Conservation (phyloP, 208 protist genomes). For the Leishmania arabica region DNA sequence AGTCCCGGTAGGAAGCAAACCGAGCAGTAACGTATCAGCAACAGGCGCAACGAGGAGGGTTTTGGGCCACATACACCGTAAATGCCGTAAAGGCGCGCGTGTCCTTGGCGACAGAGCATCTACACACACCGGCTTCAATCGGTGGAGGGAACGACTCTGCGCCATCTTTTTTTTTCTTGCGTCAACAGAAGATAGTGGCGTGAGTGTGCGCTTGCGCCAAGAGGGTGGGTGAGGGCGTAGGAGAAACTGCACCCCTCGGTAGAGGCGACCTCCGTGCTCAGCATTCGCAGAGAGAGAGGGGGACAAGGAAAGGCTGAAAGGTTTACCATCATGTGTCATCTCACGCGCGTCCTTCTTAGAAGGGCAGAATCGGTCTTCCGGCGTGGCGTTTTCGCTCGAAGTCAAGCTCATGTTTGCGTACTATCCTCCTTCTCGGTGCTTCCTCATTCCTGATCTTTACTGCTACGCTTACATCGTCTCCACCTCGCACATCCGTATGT, state of each 20-base stretch:
- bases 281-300: neutral
- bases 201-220: neutral
- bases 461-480: neutral
- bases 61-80: too few species aligned
- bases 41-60: neutral
- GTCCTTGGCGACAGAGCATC: neutral
- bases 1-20: conserved; percentile 2
- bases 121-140: neutral
- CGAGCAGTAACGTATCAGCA: conserved; percentile 2
- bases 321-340: neutral
- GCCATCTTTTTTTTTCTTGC: neutral
- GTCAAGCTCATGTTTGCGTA: neutral
- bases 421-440: neutral
- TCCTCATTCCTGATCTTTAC: neutral
- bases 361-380: neutral
- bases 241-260: neutral
- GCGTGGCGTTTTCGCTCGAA: neutral
- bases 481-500: neutral
- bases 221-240: neutral
- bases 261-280: neutral
- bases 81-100: neutral
- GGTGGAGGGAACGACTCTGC: neutral
- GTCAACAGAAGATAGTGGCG: neutral
- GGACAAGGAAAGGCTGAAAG: neutral
- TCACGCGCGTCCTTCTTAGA: neutral